Conservation (phyloP, 2,329 filamentous ascomycete species). For the Lojkania enalia region DNA sequence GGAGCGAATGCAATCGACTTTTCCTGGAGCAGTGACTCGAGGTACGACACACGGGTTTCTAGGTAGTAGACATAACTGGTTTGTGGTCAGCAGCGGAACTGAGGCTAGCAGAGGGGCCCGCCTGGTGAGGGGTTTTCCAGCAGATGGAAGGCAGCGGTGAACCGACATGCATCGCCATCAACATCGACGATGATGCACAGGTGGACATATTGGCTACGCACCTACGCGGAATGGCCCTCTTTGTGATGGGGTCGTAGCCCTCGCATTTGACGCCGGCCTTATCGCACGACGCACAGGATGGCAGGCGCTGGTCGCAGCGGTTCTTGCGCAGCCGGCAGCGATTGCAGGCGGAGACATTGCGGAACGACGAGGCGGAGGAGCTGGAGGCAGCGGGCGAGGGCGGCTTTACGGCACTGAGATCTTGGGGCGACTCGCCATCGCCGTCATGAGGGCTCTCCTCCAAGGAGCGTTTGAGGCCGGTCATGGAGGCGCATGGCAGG, state of each 20-base stretch:
- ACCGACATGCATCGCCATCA: constrained; percentile 6
- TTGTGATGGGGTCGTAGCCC: constrained; percentile 94
- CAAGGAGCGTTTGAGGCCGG: constrained; percentile 44
- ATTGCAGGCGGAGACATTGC: constrained; percentile 85
- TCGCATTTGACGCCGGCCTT: constrained; percentile 92
- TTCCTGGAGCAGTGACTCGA: constrained; percentile 73
- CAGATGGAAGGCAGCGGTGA: constrained; percentile 6
- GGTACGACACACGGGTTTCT: constrained; percentile 80
- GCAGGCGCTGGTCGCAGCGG: constrained; percentile 88
- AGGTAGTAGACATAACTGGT: constrained; percentile 89
- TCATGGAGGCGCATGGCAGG: constrained; percentile 46
- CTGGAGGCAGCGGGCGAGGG: constrained; percentile 29
- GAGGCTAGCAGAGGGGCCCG: not conserved
- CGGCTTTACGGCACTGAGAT: constrained; percentile 30
- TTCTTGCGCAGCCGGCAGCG: constrained; percentile 79
- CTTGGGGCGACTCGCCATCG: constrained; percentile 34
- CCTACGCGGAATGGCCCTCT: constrained; percentile 88
- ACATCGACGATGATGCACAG: not conserved
- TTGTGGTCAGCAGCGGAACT: constrained; percentile 16
- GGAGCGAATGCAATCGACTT: constrained; percentile 74
- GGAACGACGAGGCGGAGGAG: constrained; percentile 44
- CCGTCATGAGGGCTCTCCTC: constrained; percentile 42
- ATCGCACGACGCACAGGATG: constrained; percentile 87
- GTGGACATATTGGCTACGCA: constrained; percentile 41
- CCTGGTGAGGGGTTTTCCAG: not conserved